A percentile compares a stretch with the other conserved stretches of the same genome.
phyloP scores from a whole-genome alignment of 805 yeast genomes.

The Grigorovia yakushimaensis region DNA sequence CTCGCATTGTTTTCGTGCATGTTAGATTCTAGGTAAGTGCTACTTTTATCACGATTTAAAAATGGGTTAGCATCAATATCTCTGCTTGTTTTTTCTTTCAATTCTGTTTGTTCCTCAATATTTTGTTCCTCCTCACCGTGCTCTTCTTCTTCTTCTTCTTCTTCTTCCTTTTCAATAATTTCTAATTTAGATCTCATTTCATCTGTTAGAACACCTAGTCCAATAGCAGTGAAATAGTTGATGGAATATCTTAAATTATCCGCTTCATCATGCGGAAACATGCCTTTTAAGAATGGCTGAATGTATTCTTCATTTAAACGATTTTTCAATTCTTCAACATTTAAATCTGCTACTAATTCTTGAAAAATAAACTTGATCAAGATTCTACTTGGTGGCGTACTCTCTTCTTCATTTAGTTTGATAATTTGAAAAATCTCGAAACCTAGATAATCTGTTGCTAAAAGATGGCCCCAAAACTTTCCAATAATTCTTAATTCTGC shows the following conservation, averaged over 20 bases:
- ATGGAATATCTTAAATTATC: slow-evolving; percentile 65
- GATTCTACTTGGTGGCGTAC: slow-evolving; percentile 74
- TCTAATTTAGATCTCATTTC: slow-evolving; percentile 55
- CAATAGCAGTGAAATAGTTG: slow-evolving; percentile 88
- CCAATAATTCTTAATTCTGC: slow-evolving; percentile 71
- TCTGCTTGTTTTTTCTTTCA: neutral
- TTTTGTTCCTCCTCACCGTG: slow-evolving; percentile 6
- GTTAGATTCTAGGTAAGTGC: neutral
- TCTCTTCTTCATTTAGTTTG: slow-evolving; percentile 54
- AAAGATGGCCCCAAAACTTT: slow-evolving; percentile 74
- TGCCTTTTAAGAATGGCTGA: slow-evolving; percentile 39
- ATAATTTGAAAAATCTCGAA: slow-evolving; percentile 52
- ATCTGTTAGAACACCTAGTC: slow-evolving; percentile 75
- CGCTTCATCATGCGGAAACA: slow-evolving; percentile 54
- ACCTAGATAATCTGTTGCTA: slow-evolving; percentile 59
- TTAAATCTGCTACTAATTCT: slow-evolving; percentile 70
- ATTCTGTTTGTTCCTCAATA: slow-evolving; percentile 1
- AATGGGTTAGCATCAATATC: neutral
- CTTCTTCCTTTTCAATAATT: slow-evolving; percentile 23
- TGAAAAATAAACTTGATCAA: slow-evolving; percentile 72
- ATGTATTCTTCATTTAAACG: slow-evolving; percentile 46
- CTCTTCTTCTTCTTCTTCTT: slow-evolving; percentile 7
- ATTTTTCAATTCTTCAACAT: slow-evolving; percentile 39
- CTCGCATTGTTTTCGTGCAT: neutral
- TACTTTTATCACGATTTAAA: neutral